A percentile compares a stretch with the other conserved stretches of the same genome.
phyloP scores from a whole-genome alignment of 306 rosid genomes.

The Alnus glutinosa region DNA sequence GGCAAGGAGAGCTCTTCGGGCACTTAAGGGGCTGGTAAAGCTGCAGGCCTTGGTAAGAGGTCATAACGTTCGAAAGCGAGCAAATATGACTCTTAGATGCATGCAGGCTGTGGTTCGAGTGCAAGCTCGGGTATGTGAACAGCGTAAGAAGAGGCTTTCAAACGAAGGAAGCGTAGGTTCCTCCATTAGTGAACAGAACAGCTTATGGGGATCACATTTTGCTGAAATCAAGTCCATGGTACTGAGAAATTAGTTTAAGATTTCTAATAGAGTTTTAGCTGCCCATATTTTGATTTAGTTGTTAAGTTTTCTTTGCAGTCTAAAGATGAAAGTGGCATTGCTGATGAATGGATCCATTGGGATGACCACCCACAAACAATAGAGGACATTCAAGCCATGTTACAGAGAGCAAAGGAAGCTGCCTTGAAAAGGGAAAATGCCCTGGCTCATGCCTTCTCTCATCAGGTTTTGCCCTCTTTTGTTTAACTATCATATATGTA shows the following conservation, averaged over 20 bases:
- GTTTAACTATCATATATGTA: background rate
- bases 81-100: constrained; percentile 51
- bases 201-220: constrained; percentile 26
- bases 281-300: background rate
- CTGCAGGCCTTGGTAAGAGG: constrained; percentile 66
- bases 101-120: constrained; percentile 59
- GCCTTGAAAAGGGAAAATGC: constrained; percentile 38
- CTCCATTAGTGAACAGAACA: constrained; percentile 23
- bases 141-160: constrained; percentile 40
- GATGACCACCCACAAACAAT: constrained; percentile 30
- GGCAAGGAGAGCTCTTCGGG: constrained; percentile 64
- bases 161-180: constrained; percentile 37
- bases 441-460: constrained; percentile 49
- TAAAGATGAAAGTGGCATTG: constrained; percentile 35
- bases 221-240: constrained; percentile 35
- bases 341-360: constrained; percentile 36
- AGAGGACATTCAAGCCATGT: constrained; percentile 35
- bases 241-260: constrained; percentile 1
- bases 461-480: constrained; percentile 33
- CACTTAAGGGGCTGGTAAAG: constrained; percentile 57
- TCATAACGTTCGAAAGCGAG: constrained; percentile 49
- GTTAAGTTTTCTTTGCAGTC: constrained; percentile 28
- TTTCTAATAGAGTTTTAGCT: background rate
- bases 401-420: constrained; percentile 38
- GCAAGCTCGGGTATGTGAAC: constrained; percentile 43